Evolutionary conservation across 257 asterid species (phyloP).

Genomic region (Gentiana straminea): DNA sequence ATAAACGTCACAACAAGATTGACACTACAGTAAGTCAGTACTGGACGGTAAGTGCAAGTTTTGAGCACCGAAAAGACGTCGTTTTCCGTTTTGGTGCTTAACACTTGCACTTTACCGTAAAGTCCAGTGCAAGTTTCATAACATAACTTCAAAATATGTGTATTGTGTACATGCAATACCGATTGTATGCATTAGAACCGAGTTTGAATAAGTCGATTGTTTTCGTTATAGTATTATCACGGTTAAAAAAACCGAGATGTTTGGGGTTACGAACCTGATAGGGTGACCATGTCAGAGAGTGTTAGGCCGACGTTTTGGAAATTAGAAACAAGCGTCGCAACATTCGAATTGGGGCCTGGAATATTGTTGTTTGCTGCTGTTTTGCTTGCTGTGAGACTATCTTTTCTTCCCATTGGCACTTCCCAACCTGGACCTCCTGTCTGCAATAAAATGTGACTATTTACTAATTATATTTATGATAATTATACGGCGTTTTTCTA

Average conservation of each 20-base stretch:
- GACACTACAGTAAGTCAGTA: neutral
- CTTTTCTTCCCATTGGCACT: constrained; percentile 72
- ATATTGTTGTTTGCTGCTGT: constrained; percentile 53
- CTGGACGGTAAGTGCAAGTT: neutral
- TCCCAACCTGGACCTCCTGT: constrained; percentile 88
- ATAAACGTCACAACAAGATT: too few relatives aligned
- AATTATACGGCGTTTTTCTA: too few relatives aligned
- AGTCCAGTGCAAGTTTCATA: too few relatives aligned
- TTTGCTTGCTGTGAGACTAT: constrained; percentile 49
- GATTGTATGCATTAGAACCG: too few relatives aligned
- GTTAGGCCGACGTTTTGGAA: constrained; percentile 65
- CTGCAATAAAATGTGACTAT: constrained; percentile 14
- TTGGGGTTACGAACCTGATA: constrained; percentile 41
- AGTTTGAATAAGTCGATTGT: too few relatives aligned
- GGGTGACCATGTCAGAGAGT: constrained; percentile 57
- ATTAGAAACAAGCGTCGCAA: constrained; percentile 45
- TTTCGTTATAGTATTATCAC: too few relatives aligned
- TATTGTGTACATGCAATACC: too few relatives aligned
- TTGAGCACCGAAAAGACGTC: too few relatives aligned
- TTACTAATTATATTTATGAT: too few relatives aligned
- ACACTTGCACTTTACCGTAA: too few relatives aligned
- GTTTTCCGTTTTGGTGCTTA: too few relatives aligned
- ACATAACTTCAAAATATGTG: too few relatives aligned
- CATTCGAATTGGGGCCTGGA: constrained; percentile 72
- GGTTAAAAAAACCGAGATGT: neutral